Percentiles rank a stretch among this genome's conserved stretches.
Evolutionary conservation across 352 stramenopile species (phyloP).

Genomic region (Plasmopara halstedii): DNA sequence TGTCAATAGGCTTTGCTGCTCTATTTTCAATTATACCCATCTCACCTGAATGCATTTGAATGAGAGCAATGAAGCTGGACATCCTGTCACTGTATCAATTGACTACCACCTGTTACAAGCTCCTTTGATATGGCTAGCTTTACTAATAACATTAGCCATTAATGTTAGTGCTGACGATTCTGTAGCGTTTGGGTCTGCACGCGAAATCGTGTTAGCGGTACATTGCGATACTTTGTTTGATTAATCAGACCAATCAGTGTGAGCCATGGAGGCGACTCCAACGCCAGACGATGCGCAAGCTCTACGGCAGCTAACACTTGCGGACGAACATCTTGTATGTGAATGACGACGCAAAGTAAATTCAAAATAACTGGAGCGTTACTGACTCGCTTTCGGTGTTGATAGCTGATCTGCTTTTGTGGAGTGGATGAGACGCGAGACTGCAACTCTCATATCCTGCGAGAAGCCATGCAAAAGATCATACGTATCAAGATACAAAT

Average conservation of each 20-base stretch:
- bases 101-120: no score
- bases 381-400: not conserved
- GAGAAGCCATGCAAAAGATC: slow-evolving; percentile 35
- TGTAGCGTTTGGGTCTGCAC: not conserved
- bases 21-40: no score
- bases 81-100: no score
- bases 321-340: slow-evolving; percentile 38
- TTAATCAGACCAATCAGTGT: slow-evolving; percentile 7
- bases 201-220: not conserved
- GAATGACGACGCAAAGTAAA: not conserved
- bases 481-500: slow-evolving; percentile 48
- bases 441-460: slow-evolving; percentile 11
- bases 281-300: slow-evolving; percentile 16
- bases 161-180: not conserved
- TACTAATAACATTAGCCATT: no score
- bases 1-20: no score
- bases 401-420: slow-evolving; percentile 44
- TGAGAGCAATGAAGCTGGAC: no score
- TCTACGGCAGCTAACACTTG: slow-evolving; percentile 21
- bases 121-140: no score
- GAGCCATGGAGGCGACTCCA: slow-evolving; percentile 12
- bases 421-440: slow-evolving; percentile 21
- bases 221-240: not conserved
- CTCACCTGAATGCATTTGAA: no score
- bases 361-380: no score